phyloP scores from a whole-genome alignment of 1,284 basidiomycete genomes.

The Ceraceosorus bombacis region DNA sequence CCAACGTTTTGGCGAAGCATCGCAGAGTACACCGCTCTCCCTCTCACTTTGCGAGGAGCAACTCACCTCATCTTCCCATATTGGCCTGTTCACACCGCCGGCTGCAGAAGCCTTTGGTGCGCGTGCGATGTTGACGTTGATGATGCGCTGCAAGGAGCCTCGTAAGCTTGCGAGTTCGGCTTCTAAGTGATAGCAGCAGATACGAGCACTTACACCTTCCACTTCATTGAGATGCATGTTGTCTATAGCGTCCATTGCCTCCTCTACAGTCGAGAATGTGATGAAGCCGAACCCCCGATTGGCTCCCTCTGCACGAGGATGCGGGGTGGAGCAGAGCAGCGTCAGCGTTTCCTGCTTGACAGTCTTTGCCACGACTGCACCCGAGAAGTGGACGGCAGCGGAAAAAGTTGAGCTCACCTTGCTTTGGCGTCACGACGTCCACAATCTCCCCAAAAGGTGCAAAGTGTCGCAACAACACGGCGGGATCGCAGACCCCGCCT shows the following conservation, averaged over 20 bases:
- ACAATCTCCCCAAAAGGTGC: slow-evolving; percentile 15
- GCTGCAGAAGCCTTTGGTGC: slow-evolving; percentile 7
- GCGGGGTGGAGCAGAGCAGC: not conserved
- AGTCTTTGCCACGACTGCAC: not conserved
- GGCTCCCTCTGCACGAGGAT: not conserved
- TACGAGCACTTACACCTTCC: not conserved
- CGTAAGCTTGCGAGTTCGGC: too few relatives aligned
- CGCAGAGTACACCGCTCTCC: too few relatives aligned
- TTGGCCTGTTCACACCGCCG: slow-evolving; percentile 6
- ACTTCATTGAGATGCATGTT: slow-evolving; percentile 22
- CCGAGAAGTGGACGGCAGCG: not conserved
- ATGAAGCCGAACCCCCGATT: slow-evolving; percentile 17
- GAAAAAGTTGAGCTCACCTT: not conserved
- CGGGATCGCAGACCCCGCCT: not conserved
- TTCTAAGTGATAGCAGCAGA: not conserved
- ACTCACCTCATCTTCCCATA: slow-evolving; percentile 17
- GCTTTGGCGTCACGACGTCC: slow-evolving; percentile 16
- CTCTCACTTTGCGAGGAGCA: not conserved
- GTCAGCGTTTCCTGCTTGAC: not conserved
- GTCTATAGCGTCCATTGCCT: slow-evolving; percentile 18
- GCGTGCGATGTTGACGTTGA: slow-evolving; percentile 17
- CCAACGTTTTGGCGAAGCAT: too few relatives aligned
- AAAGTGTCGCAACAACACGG: slow-evolving; percentile 10
- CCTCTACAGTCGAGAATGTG: slow-evolving; percentile 10
- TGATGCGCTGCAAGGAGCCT: slow-evolving; percentile 5